phyloP scores from a whole-genome alignment of 805 yeast species.

The Cyberlindnera xylosilytica region DNA sequence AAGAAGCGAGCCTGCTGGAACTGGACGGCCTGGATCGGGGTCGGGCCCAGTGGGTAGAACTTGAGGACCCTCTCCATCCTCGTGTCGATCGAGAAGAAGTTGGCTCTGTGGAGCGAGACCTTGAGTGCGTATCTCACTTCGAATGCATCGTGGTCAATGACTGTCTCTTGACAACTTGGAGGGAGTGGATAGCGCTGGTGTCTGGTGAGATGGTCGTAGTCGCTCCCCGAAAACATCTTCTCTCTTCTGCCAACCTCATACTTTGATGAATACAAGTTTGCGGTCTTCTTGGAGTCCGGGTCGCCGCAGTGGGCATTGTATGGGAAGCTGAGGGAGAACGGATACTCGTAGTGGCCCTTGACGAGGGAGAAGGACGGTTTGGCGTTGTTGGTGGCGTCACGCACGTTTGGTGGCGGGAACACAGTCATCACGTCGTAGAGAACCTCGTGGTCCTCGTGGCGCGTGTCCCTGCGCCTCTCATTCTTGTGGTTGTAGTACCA shows the following conservation, averaged over 20 bases:
- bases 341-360: constrained; percentile 49
- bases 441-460: constrained; percentile 35
- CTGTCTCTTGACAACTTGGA: background rate
- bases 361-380: constrained; percentile 20
- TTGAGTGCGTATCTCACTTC: constrained; percentile 9
- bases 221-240: background rate
- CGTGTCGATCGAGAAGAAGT: constrained; percentile 12
- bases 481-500: constrained; percentile 9
- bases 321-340: constrained; percentile 32
- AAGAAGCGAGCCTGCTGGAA: constrained; percentile 8
- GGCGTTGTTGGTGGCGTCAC: constrained; percentile 39
- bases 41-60: constrained; percentile 11
- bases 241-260: constrained; percentile 12
- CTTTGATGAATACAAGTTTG: constrained; percentile 16
- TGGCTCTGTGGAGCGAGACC: constrained; percentile 12
- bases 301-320: constrained; percentile 32
- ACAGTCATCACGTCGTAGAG: constrained; percentile 47
- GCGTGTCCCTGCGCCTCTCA: constrained; percentile 5
- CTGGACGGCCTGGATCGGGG: constrained; percentile 2
- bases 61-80: constrained; percentile 7
- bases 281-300: constrained; percentile 6
- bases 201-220: background rate
- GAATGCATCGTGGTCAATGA: background rate
- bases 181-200: constrained; percentile 6
- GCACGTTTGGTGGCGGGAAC: constrained; percentile 50